These are phyloP conservation scores for Cairneyella variabilis DNA, from an alignment of 495 filamentous ascomycete species.

Conservation along the genomic window DNA sequence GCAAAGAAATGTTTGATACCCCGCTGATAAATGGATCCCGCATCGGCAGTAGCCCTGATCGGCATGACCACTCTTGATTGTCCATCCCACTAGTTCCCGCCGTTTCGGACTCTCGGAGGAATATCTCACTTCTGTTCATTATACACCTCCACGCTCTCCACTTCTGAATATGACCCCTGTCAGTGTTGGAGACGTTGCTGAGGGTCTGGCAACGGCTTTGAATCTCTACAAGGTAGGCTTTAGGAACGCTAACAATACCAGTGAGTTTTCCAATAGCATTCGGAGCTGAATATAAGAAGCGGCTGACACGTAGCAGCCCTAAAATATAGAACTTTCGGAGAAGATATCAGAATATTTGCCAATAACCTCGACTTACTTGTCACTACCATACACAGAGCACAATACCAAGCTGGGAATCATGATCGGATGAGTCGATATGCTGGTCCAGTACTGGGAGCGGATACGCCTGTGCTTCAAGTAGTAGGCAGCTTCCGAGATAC, in stretches of 20 bases:
- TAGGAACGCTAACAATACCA: not conserved
- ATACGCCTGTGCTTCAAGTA: no score
- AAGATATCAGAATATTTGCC: constrained; percentile 1
- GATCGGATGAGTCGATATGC: not conserved
- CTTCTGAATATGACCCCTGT: constrained; percentile 1
- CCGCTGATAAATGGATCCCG: no score
- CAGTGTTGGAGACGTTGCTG: not conserved
- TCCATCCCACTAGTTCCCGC: no score
- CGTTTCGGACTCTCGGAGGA: no score
- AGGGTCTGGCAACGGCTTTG: not conserved
- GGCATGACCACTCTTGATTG: no score
- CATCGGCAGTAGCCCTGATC: no score
- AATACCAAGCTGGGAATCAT: not conserved
- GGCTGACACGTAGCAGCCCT: no score
- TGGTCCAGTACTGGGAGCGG: not conserved
- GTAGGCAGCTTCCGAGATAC: not conserved
- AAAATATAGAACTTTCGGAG: constrained; percentile 3
- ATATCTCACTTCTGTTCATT: no score
- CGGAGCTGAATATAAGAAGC: no score
- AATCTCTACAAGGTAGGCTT: constrained; percentile 2
- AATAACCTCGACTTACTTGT: constrained; percentile 1
- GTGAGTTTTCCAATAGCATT: constrained; percentile 3
- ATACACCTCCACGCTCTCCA: no score
- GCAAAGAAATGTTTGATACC: no score
- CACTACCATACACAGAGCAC: not conserved